phyloP scores from a whole-genome alignment of 495 filamentous ascomycete genomes.

The Xylaria longipes region DNA sequence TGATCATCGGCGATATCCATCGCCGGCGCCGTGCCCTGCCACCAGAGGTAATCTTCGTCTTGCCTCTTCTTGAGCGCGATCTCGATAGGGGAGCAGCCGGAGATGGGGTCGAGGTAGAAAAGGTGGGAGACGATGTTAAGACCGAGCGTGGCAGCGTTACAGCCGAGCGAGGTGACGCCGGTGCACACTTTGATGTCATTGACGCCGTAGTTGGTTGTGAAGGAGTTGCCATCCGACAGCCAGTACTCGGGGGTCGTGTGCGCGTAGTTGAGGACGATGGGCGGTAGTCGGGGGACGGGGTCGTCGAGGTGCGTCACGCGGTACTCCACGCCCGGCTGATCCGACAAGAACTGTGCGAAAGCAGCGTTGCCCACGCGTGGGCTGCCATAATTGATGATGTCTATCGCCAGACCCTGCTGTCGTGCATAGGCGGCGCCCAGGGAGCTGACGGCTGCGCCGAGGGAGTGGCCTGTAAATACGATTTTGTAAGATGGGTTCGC shows the following conservation, averaged over 20 bases:
- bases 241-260: constrained; percentile 76
- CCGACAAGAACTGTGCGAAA: constrained; percentile 63
- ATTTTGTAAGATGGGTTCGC: constrained; percentile 60
- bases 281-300: constrained; percentile 69
- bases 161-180: constrained; percentile 45
- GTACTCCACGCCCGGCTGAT: constrained; percentile 55
- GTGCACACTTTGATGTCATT: constrained; percentile 46
- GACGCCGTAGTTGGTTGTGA: constrained; percentile 33
- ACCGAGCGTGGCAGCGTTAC: constrained; percentile 47
- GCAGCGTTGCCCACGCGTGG: constrained; percentile 69
- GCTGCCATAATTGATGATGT: constrained; percentile 69
- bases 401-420: constrained; percentile 49
- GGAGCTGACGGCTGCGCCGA: constrained; percentile 70
- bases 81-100: constrained; percentile 35
- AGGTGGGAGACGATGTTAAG: constrained; percentile 43
- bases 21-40: constrained; percentile 27
- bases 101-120: constrained; percentile 47
- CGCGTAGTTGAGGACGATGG: constrained; percentile 58
- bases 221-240: constrained; percentile 38
- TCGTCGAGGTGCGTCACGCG: constrained; percentile 74
- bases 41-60: constrained; percentile 27
- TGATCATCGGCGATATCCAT: constrained; percentile 40
- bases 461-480: constrained; percentile 69
- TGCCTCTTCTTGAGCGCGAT: constrained; percentile 34
- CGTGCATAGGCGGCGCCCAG: constrained; percentile 66